These are phyloP conservation scores for Hypericum androsaemum DNA, from an alignment of 345 rosid species.

Conservation along the genomic window DNA sequence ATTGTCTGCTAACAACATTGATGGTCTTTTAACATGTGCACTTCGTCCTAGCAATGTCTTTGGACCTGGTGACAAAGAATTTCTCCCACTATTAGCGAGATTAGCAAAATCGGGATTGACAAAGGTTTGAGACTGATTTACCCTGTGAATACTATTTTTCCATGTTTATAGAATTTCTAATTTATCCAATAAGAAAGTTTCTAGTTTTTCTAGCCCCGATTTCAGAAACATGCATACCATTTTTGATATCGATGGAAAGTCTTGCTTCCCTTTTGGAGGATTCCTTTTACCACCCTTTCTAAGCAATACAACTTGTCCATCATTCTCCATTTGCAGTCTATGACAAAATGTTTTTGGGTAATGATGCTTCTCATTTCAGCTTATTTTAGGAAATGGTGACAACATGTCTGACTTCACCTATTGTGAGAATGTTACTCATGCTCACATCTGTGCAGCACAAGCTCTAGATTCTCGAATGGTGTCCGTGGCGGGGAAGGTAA, in stretches of 20 bases:
- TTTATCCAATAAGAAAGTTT: not conserved
- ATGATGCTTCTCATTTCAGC: constrained; percentile 51
- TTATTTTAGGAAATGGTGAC: constrained; percentile 71
- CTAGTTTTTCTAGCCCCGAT: too few relatives aligned
- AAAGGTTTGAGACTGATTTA: constrained; percentile 43
- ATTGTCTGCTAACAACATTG: constrained; percentile 57
- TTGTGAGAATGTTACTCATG: constrained; percentile 78
- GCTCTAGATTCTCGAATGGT: constrained; percentile 58
- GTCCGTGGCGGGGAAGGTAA: constrained; percentile 91
- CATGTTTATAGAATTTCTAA: not conserved
- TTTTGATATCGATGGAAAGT: not conserved
- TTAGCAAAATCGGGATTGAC: constrained; percentile 73
- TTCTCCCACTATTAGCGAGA: constrained; percentile 48
- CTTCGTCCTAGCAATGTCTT: constrained; percentile 86
- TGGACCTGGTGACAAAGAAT: constrained; percentile 71
- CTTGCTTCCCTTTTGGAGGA: not conserved
- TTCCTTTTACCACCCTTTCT: not conserved
- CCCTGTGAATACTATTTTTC: constrained; percentile 5
- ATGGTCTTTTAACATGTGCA: constrained; percentile 79
- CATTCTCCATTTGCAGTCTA: not conserved
- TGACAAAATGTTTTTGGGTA: constrained; percentile 19
- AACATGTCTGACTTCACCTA: constrained; percentile 84
- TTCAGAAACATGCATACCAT: too few relatives aligned
- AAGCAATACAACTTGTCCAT: not conserved
- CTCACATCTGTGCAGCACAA: constrained; percentile 69